These are phyloP conservation scores for Trametes cinnabarina DNA, from an alignment of 768 basidiomycete species.

Conservation along the genomic window DNA sequence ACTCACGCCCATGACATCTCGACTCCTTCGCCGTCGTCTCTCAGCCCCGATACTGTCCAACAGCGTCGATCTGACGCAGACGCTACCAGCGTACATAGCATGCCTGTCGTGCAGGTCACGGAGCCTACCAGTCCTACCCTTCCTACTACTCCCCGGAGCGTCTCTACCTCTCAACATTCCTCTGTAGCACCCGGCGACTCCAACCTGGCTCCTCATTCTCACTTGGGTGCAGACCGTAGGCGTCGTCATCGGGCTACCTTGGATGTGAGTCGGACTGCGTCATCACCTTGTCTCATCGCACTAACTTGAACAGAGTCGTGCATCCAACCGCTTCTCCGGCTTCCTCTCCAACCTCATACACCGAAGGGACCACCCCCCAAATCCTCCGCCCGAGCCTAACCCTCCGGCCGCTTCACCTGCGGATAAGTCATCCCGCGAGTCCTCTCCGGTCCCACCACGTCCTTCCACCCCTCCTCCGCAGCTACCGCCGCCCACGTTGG, in stretches of 20 bases:
- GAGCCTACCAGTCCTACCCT: slow-evolving; percentile 34
- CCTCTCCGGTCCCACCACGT: slow-evolving; percentile 55
- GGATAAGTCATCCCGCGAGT: slow-evolving; percentile 44
- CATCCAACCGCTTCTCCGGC: slow-evolving; percentile 77
- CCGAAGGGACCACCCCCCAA: slow-evolving; percentile 52
- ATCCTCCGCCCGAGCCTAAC: slow-evolving; percentile 23
- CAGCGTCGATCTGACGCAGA: slow-evolving; percentile 43
- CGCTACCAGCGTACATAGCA: slow-evolving; percentile 55
- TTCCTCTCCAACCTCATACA: slow-evolving; percentile 80
- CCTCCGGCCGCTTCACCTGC: slow-evolving; percentile 28
- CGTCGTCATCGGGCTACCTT: slow-evolving; percentile 49
- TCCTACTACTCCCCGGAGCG: slow-evolving; percentile 28
- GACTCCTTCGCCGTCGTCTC: slow-evolving; percentile 38
- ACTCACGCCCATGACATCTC: slow-evolving; percentile 26
- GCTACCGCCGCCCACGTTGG: slow-evolving; percentile 66
- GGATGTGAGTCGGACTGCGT: slow-evolving; percentile 51
- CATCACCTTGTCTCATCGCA: background rate
- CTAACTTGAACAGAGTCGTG: slow-evolving; percentile 44
- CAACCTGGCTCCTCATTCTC: slow-evolving; percentile 24
- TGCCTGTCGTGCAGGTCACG: slow-evolving; percentile 54
- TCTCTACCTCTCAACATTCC: slow-evolving; percentile 31
- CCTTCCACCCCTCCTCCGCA: slow-evolving; percentile 69
- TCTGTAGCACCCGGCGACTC: slow-evolving; percentile 30
- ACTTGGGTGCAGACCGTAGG: slow-evolving; percentile 17
- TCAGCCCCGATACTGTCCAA: slow-evolving; percentile 22